Evolutionary conservation across 441 rosid genomes (phyloP).

Genomic region (Aquilaria agallochum): DNA sequence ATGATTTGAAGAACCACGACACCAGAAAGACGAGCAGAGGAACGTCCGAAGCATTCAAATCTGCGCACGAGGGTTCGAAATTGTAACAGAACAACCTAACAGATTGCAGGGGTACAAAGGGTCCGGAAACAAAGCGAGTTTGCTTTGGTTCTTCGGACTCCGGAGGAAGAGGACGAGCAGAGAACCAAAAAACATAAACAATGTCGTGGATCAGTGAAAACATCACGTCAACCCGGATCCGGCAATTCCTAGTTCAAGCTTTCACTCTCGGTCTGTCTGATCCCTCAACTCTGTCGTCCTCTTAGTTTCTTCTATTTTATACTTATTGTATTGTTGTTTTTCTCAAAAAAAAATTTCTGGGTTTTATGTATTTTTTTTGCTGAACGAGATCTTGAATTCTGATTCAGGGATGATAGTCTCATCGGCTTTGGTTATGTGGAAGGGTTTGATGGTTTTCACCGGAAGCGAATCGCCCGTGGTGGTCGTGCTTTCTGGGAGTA

Average conservation of each 20-base stretch:
- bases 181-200: too few relatives aligned
- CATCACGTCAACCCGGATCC: conserved; percentile 31
- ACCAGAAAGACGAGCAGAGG: too few relatives aligned
- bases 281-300: not conserved
- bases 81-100: too few relatives aligned
- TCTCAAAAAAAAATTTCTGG: not conserved
- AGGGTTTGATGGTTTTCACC: conserved; percentile 63
- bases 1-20: too few relatives aligned
- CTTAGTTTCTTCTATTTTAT: not conserved
- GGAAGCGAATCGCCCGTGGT: conserved; percentile 87
- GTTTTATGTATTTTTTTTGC: not conserved
- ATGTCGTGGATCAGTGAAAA: not conserved
- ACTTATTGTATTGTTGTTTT: conserved; percentile 1
- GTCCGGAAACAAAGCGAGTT: too few relatives aligned
- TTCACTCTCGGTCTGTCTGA: conserved; percentile 37
- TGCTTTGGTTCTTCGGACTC: not conserved
- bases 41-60: too few relatives aligned
- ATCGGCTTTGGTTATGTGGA: conserved; percentile 81
- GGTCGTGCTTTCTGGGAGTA: conserved; percentile 80
- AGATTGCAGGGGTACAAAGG: too few relatives aligned
- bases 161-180: not conserved
- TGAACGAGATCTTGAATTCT: not conserved
- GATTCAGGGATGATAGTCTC: conserved; percentile 61
- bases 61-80: too few relatives aligned
- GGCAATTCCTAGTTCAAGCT: conserved; percentile 31